Base-by-base conservation (phyloP, 177 flowering plant species). In the Vitis hybrid region DNA sequence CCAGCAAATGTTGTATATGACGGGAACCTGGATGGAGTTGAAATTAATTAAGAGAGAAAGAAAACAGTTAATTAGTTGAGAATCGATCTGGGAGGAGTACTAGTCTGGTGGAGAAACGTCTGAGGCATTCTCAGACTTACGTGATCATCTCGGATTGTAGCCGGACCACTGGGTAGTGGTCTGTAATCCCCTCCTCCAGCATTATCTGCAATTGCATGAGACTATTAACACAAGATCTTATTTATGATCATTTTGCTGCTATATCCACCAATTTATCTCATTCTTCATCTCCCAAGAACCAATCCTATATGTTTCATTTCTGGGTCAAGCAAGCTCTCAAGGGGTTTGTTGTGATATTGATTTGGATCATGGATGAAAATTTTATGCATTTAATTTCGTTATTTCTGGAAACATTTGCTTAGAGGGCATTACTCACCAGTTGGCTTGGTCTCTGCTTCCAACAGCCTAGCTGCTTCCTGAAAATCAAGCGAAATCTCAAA, bases 391-490 rank as follows among this genome's bases (percentile, higher is more conserved):
- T 54, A 4, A 6, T 59, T 56, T 23, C 18, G 12, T 19, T 12
- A 58, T 57, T 67, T 19, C 14, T 4, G 30, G 13, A 21, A 30
- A 45, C 3, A 15, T 56, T 68, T 59, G n/a, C 62, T 60, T 48
- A 67, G 17, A 62, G 62, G 49, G 3, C 21, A 21, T 1, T 7
- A 79, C 82, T 74, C 30, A 81, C 86, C 81, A 61, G 23, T 77
- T 23, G 58, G 70, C 67, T 76, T 78, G 26, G 78, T 34, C 30
- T 84, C 86, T 23, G 81, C 70, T 66, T 84, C 86, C 79, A 74
- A 57, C 61, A 65, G 70, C 67, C 65, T 82, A 69, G 76, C 85
- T 14, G 88, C 88, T 71, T 86, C 93, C 93, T 89, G 88, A 66
- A 81, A 71, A 11, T 48, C 61, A 73, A 69, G 19, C 18, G 74